phyloP scores from a whole-genome alignment of 768 basidiomycete species.

The Kwoniella sp. region DNA sequence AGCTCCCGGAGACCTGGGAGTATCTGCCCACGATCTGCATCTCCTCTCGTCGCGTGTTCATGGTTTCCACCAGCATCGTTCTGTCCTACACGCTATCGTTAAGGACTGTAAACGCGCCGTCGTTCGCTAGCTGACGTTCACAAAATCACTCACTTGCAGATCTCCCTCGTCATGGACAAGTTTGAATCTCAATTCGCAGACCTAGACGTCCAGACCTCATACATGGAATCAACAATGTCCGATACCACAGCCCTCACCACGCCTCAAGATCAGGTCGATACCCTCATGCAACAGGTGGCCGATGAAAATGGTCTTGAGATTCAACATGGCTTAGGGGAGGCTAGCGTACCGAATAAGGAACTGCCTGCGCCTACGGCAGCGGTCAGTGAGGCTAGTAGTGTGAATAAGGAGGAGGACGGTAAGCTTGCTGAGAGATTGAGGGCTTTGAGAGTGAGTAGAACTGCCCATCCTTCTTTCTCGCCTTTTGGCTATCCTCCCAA shows the following conservation, averaged over 20 bases:
- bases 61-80: too few species aligned
- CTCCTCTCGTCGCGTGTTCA: too few species aligned
- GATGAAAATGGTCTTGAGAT: slow-evolving; percentile 96
- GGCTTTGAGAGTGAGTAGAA: slow-evolving; percentile 64
- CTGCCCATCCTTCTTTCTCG: too few species aligned
- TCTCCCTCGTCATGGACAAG: slow-evolving; percentile 98
- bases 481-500: too few species aligned
- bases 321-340: slow-evolving; percentile 77
- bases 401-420: slow-evolving; percentile 53
- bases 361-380: slow-evolving; percentile 49
- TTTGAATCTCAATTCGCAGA: slow-evolving; percentile 96
- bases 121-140: background rate
- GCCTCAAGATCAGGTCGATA: slow-evolving; percentile 95
- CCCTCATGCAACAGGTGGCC: slow-evolving; percentile 86
- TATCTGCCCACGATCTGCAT: too few species aligned
- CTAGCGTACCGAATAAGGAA: slow-evolving; percentile 65
- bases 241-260: slow-evolving; percentile 88
- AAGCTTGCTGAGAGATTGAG: slow-evolving; percentile 79
- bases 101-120: too few species aligned
- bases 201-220: slow-evolving; percentile 94
- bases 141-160: slow-evolving; percentile 61
- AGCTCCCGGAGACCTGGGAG: too few species aligned
- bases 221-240: slow-evolving; percentile 97
- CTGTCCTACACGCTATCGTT: too few species aligned
- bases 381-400: slow-evolving; percentile 68